Evolutionary conservation across 345 rosid genomes (phyloP), one percentile per base, ranked within the genome.

Genomic region (Eucalyptus sp.): DNA sequence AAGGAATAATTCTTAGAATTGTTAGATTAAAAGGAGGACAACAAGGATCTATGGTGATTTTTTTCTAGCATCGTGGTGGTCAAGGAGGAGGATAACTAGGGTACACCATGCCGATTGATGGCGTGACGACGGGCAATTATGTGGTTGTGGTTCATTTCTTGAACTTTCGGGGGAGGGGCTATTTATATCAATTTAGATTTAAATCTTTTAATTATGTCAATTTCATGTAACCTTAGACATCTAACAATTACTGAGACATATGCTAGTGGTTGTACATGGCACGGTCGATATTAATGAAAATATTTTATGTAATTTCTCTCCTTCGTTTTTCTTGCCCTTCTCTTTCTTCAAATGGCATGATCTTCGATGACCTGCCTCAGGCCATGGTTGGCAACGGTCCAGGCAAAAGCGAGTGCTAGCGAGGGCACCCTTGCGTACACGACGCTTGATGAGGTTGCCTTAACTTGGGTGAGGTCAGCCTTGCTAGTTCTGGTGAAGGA

Each of bases 401-500:
- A 22, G 1, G 62, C 6, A 29, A 56, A 56, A 24, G 29, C 1
- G 29, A 56, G 62, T 56, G 62, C 6, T 24, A 0, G 27, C 11
- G 13, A 24, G 29, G 29, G 62, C 1, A 9, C 13, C 27, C 29
- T 24, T 2, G 6, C 6, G 27, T 56, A 56, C 12, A 12, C 3
- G 1, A 56, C 0, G 5, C 62, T 52, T 52, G 58, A 52, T 20
- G 58, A 52, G 58, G 4, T 52, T 18, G 5, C 1, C 62, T 0
- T 56, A 2, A 25, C 6, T 4, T 24, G 29, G 13, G 29, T 25
- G 13, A 10, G 62, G 62, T 56, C 0, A 0, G 0, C 29, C 3
- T 56, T 56, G 29, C 13, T 5, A 4, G 1, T 22, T 56, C 0
- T 24, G 0, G 6, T 0, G 6, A 56, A 56, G 1, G 6, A 10